Base-by-base conservation (phyloP, 257 asterid species). In the Solanum etuberosum region DNA sequence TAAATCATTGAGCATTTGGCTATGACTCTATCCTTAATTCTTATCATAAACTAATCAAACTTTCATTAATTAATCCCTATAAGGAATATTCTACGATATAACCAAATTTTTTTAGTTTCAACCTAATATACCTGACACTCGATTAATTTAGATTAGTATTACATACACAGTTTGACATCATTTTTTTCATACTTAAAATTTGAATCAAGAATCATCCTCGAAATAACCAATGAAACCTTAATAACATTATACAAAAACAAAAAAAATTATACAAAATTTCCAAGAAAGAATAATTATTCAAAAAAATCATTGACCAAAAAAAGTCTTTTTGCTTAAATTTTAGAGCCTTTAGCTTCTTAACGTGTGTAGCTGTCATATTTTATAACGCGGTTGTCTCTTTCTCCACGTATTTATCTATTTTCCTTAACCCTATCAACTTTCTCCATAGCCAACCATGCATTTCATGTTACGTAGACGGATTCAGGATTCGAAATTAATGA, bases 381-480 rank as follows among this genome's bases (percentile, higher is more conserved):
- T 10, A 81, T 81, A 27, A 90, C 91, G 82, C 92, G 91, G 88
- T 88, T 27, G 34, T 63, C 67, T 10, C 85, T 87, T 46, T 87
- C 20, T 87, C 86, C 18, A 86, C 93, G 91, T 85, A 59, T 87
- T 54, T 11, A 63, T 76, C 27, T 35, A 12, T 43, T 84, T 84
- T 21, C n/a, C n/a, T 12, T 59, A 57, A 57, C 70, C 68, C 87
- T 81, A 23, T 86, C 90, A 9, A 57, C 89, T 86, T 90, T 31
- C 61, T 89, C 43, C 89, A 51, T 68, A 23, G 4, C 48, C 16
- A 25, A 76, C 18, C 48, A 74, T 65, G 68, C 86, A 48, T 27
- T 74, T 73, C 43, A 10, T 46, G n/a, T 14, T 3, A 68, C 6
- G 13, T 1, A 7, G 3, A 31, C 1, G 14, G 0, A 70, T 5